A percentile compares a stretch with the other conserved stretches of the same genome.
Conservation (phyloP, 805 yeast genomes). For the Starmerella powellii region DNA sequence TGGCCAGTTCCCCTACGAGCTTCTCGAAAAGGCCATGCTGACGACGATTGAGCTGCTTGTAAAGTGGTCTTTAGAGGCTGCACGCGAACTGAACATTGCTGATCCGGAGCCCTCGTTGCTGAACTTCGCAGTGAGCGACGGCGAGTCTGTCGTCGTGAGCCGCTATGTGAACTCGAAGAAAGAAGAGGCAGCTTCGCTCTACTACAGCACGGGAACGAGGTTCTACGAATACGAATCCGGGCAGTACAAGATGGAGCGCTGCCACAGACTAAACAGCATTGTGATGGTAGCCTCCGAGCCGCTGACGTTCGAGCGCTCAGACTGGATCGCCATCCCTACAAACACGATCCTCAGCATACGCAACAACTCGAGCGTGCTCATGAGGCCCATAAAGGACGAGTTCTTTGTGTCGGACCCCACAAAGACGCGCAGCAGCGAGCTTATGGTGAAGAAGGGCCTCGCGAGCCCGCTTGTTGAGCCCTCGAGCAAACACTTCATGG, state of each 20-base stretch:
- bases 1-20: slow-evolving; percentile 38
- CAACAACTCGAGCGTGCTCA: slow-evolving; percentile 68
- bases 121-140: slow-evolving; percentile 93
- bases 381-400: slow-evolving; percentile 86
- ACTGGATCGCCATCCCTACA: slow-evolving; percentile 95
- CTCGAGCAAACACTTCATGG: slow-evolving; percentile 36
- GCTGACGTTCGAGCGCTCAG: slow-evolving; percentile 87
- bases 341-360: slow-evolving; percentile 67
- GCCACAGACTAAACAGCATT: slow-evolving; percentile 84
- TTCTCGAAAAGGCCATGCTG: slow-evolving; percentile 55
- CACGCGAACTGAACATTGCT: slow-evolving; percentile 28
- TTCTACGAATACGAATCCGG: slow-evolving; percentile 87
- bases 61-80: slow-evolving; percentile 61
- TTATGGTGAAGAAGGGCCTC: slow-evolving; percentile 83
- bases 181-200: slow-evolving; percentile 93
- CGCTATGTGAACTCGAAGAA: slow-evolving; percentile 78
- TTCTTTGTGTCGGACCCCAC: slow-evolving; percentile 65
- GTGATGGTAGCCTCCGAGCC: slow-evolving; percentile 98
- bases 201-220: slow-evolving; percentile 85
- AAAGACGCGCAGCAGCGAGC: slow-evolving; percentile 56
- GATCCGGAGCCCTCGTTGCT: slow-evolving; percentile 64
- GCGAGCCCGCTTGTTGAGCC: slow-evolving; percentile 72
- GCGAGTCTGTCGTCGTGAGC: slow-evolving; percentile 70
- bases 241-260: slow-evolving; percentile 84
- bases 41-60: slow-evolving; percentile 64